Evolutionary conservation across 345 rosid species (phyloP), one percentile per base, ranked within the genome.

Genomic region (Ricinus communis): DNA sequence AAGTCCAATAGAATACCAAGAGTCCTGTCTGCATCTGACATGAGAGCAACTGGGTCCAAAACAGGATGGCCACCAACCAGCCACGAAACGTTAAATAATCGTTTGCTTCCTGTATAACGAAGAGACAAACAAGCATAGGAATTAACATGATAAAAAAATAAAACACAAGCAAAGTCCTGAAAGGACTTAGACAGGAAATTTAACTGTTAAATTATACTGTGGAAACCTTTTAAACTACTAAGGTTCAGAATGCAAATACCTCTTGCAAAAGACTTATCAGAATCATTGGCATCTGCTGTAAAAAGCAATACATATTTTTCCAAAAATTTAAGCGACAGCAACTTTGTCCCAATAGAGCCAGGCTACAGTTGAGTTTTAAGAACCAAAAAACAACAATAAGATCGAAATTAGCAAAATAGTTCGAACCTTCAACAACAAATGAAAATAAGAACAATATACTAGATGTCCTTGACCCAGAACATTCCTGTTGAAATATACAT

Each of bases 301-400:
- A 95, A 95, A 60, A 87, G 91, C 72, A 92, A 80, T 62, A 95
- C 69, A 76, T 80, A 86, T 12, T 79, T 92, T 82, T 95, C 97
- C 96, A 95, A 82, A 82, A 92, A 95, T 82, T 92, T 95, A 76
- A 92, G 79, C 33, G 97, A 91, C 82, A 87, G 79, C 87, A 95
- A 74, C 86, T 76, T 87, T 66, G 82, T 83, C 66, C 96, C 88
- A 62, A 90, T 79, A 54, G 77, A 71, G 66, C 93, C 97, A 81
- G 91, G 90, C 99, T 95, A 82, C 85, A 80, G 46, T 64, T 62
- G 80, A 74, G 69, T 72, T 46, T 43, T 43, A 43, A 43, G 54
- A 61, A 70, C 19, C 36, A 33, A 52, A 30, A 61, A 50, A 24
- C 21, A 25, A 28, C 13, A 25, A 56, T 25, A 43, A 30, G 63